A percentile compares a stretch with the other conserved stretches of the same genome.
Conservation (phyloP, 192 early-diverging fungal species). For the Coemansia sp. region DNA sequence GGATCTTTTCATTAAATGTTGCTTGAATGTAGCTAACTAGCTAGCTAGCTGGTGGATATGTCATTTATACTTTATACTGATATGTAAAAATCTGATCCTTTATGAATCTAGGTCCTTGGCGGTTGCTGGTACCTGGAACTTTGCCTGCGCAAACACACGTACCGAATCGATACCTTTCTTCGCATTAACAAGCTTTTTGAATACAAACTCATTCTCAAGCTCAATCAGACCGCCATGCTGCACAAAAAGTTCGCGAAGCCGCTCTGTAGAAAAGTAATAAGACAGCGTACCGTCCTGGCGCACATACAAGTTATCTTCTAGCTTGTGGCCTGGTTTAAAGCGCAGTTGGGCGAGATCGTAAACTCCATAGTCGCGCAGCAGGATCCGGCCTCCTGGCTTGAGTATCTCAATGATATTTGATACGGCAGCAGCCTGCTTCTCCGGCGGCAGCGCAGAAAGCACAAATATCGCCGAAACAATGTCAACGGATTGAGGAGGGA, state of each 20-base stretch:
- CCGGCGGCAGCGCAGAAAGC: conserved; percentile 85
- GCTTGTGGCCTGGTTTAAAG: conserved; percentile 87
- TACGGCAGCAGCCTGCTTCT: conserved; percentile 79
- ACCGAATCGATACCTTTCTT: conserved; percentile 66
- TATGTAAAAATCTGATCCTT: background rate
- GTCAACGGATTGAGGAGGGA: conserved; percentile 84
- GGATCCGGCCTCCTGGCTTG: conserved; percentile 86
- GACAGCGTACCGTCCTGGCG: conserved; percentile 95
- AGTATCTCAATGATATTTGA: conserved; percentile 78
- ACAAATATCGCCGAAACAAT: conserved; percentile 95
- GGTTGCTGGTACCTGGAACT: conserved; percentile 63
- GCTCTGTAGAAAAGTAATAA: conserved; percentile 82
- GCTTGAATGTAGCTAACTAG: no score
- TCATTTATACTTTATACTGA: background rate
- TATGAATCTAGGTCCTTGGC: background rate
- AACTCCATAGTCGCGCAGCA: conserved; percentile 95
- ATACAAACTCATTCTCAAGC: conserved; percentile 63
- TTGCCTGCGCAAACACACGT: conserved; percentile 74
- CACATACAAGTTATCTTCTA: conserved; percentile 95
- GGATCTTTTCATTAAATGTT: no score
- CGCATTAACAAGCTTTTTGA: conserved; percentile 69
- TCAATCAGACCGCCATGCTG: conserved; percentile 59
- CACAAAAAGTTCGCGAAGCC: conserved; percentile 63
- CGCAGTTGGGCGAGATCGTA: conserved; percentile 97
- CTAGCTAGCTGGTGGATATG: background rate